Evolutionary conservation across 768 basidiomycete genomes (phyloP), one percentile per base, ranked within the genome.

Genomic region (Naganishia vishniacii): DNA sequence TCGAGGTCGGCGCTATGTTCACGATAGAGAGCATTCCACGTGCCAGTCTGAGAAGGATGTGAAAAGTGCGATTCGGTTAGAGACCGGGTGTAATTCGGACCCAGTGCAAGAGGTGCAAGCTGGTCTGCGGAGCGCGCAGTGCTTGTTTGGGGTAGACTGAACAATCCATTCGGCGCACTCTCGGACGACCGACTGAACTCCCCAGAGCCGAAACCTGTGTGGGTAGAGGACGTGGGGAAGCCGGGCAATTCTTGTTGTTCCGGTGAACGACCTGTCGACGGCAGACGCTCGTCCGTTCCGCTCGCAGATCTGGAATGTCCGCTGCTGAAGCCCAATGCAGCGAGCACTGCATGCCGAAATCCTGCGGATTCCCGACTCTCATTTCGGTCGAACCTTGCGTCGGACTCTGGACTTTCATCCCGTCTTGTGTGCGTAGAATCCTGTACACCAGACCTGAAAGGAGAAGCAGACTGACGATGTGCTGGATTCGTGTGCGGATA

Each of bases 321-420:
- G 53, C 53, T 56, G 37, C 53, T 56, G 23, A 56, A 56, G 4
- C 53, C 53, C 37, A 56, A 13, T 2, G 53, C 53, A 56, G 53
- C 53, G 34, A 56, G 15, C 2, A 56, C 53, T 9, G 53, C 53
- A 40, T 56, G 53, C 23, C 53, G 53, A n/a, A 56, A 56, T 1
- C 53, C 53, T 20, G 26, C 15, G 3, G 53, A 56, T 37, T 40
- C 37, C 20, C 53, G 53, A 5, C 31, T 56, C 15, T 56, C 53
- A 41, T 56, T 23, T 34, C 32, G 37, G 53, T 37, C 8, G 34
- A 37, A 37, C 23, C 53, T 44, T 12, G 6, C 42, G 42, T 44
- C 42, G 5, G 42, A 44, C n/a, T 18, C 42, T 44, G n/a, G 7
- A n/a, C 42, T 56, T 4, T 41, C 53, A 7, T 20, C 20, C 5